Percentiles rank a stretch among this genome's conserved stretches.
These are phyloP conservation scores for Quercus parvula DNA, from an alignment of 306 rosid species.

Conservation along the genomic window DNA sequence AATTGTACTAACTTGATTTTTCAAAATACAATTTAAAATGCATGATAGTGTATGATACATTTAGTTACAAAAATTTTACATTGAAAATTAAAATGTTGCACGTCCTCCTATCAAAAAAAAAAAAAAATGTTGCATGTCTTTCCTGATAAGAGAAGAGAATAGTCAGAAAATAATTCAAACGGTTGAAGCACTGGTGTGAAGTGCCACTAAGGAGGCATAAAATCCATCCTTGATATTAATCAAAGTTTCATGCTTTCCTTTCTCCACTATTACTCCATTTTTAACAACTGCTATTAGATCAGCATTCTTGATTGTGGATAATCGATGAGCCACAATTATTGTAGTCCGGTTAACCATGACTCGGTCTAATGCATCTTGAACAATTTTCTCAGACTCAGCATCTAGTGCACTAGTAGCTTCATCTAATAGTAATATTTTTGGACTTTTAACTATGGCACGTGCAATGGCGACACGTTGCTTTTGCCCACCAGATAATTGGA, in stretches of 20 bases:
- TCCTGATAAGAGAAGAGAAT: not conserved
- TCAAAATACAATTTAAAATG: too few species aligned
- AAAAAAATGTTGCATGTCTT: too few species aligned
- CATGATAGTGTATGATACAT: too few species aligned
- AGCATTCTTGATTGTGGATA: constrained; percentile 59
- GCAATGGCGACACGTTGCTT: constrained; percentile 73
- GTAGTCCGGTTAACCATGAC: constrained; percentile 60
- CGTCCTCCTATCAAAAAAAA: too few species aligned
- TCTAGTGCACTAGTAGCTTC: constrained; percentile 83
- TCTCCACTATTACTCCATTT: constrained; percentile 54
- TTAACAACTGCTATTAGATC: constrained; percentile 60
- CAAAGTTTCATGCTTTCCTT: constrained; percentile 45
- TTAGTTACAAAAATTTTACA: too few species aligned
- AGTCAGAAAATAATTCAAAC: not conserved
- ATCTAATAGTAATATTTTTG: constrained; percentile 58
- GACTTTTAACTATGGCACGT: constrained; percentile 57
- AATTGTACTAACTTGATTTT: too few species aligned
- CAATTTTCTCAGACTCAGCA: constrained; percentile 71
- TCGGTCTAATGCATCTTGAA: constrained; percentile 64
- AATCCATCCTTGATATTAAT: constrained; percentile 30
- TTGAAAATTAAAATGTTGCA: too few species aligned
- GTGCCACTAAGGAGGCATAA: constrained; percentile 47
- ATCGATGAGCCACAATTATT: constrained; percentile 65
- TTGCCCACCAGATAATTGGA: constrained; percentile 61
- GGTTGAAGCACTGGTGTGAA: constrained; percentile 27